phyloP scores from a whole-genome alignment of 2,329 filamentous ascomycete species.

The Botrytis aclada region DNA sequence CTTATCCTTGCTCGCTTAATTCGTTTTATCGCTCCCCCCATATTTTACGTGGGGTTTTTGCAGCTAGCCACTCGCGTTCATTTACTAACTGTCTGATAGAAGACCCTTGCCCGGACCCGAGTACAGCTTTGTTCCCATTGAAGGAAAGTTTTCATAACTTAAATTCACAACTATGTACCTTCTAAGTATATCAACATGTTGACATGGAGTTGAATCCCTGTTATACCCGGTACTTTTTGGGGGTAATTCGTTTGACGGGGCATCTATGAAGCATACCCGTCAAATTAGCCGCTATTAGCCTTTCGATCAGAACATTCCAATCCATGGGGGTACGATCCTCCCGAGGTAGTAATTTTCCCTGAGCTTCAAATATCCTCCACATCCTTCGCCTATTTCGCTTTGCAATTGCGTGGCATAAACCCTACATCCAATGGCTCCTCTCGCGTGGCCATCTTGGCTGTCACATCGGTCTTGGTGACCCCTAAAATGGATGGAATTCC shows the following conservation, averaged over 20 bases:
- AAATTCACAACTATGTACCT: neutral
- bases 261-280: conserved; percentile 3
- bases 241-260: conserved; percentile 3
- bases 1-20: conserved; percentile 5
- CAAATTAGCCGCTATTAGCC: conserved; percentile 8
- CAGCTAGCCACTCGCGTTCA: conserved; percentile 7
- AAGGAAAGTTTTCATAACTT: neutral
- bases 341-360: neutral
- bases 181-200: neutral
- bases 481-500: neutral
- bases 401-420: neutral
- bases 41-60: conserved; percentile 6
- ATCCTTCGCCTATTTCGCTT: conserved; percentile 6
- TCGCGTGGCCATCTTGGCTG: neutral
- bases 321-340: conserved; percentile 1
- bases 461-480: neutral
- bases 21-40: neutral
- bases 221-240: neutral
- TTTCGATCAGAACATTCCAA: neutral
- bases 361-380: neutral
- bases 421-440: neutral
- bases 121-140: conserved; percentile 5
- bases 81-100: neutral
- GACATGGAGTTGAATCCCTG: neutral
- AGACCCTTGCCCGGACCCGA: conserved; percentile 8